A percentile compares a stretch with the other conserved stretches of the same genome.
Evolutionary conservation across 495 filamentous ascomycete species (phyloP).

Genomic region (Neurospora sp.): DNA sequence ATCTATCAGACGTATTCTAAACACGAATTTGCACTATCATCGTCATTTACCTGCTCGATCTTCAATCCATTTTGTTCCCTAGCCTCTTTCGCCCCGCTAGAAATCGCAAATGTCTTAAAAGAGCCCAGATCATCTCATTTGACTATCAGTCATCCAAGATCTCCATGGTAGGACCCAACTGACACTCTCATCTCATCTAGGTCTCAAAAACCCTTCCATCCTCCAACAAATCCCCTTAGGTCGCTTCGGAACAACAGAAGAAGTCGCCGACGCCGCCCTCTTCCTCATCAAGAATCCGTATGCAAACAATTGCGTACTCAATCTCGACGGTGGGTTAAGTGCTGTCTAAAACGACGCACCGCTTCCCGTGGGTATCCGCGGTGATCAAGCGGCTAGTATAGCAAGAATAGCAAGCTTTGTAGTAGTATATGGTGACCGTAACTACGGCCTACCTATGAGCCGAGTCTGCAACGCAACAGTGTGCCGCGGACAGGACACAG

Average conservation of each 20-base stretch:
- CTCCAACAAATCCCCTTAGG: constrained; percentile 46
- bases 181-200: neutral
- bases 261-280: constrained; percentile 70
- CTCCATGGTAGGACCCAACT: neutral
- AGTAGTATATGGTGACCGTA: neutral
- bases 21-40: neutral
- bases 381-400: neutral
- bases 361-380: neutral
- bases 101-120: neutral
- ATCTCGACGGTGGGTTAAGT: constrained; percentile 77
- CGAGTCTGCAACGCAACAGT: neutral
- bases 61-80: neutral
- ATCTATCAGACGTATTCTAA: neutral
- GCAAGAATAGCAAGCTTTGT: neutral
- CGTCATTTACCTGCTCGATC: neutral
- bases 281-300: constrained; percentile 73
- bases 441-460: neutral
- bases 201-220: constrained; percentile 21
- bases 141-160: neutral
- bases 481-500: neutral
- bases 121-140: neutral
- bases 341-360: constrained; percentile 36
- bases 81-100: neutral
- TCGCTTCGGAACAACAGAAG: constrained; percentile 56
- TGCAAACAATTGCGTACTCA: constrained; percentile 75